A percentile compares a stretch with the other conserved stretches of the same genome.
Evolutionary conservation across 768 basidiomycete species (phyloP).

Genomic region (Podaxis carcinomalis): DNA sequence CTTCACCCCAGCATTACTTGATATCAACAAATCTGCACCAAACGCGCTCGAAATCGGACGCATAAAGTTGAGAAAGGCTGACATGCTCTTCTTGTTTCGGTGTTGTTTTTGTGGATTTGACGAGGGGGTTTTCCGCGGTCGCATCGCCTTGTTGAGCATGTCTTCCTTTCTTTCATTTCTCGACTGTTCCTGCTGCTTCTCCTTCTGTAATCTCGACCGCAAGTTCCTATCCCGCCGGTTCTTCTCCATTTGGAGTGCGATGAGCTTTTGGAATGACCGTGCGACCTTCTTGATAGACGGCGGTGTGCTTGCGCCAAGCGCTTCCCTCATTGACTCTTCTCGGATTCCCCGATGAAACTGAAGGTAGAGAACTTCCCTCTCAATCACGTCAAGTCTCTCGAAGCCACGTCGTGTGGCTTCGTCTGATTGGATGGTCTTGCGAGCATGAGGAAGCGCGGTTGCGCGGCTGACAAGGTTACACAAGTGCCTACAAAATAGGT

Average conservation of each 20-base stretch:
- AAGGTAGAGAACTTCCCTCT: conserved; percentile 56
- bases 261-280: conserved; percentile 64
- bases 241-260: conserved; percentile 73
- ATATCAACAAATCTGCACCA: conserved; percentile 51
- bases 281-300: conserved; percentile 48
- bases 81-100: conserved; percentile 87
- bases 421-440: conserved; percentile 42
- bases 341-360: conserved; percentile 68
- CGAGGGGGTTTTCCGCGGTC: conserved; percentile 43
- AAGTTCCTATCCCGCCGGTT: conserved; percentile 70
- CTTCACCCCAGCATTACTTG: conserved; percentile 32
- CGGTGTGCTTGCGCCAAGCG: conserved; percentile 33
- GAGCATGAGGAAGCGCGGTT: conserved; percentile 37
- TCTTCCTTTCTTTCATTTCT: conserved; percentile 73
- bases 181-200: conserved; percentile 72
- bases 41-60: conserved; percentile 88
- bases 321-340: conserved; percentile 73
- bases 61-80: conserved; percentile 81
- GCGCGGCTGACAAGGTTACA: conserved; percentile 59
- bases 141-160: conserved; percentile 71
- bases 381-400: conserved; percentile 72
- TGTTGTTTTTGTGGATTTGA: conserved; percentile 62
- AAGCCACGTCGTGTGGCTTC: conserved; percentile 64
- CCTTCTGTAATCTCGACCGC: conserved; percentile 65
- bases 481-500: conserved; percentile 46